phyloP scores from a whole-genome alignment of 2,329 filamentous ascomycete species.

The Botrytis aclada region DNA sequence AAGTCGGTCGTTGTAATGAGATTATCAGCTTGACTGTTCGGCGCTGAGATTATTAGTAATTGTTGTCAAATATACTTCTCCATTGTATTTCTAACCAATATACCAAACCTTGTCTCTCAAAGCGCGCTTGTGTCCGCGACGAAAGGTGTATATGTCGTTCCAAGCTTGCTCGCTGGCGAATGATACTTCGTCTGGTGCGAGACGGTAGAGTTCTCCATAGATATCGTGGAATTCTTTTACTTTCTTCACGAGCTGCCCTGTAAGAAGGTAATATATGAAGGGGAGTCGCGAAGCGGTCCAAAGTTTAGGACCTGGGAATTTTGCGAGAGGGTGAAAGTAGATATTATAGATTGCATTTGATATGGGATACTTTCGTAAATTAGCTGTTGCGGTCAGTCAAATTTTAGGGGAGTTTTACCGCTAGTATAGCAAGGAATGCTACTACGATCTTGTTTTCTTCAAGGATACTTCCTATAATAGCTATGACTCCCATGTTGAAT shows the following conservation, averaged over 20 bases:
- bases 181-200: background rate
- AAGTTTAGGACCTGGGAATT: background rate
- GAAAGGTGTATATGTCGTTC: background rate
- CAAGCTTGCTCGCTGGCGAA: background rate
- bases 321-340: background rate
- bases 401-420: background rate
- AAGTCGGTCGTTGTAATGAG: background rate
- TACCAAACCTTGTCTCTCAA: background rate
- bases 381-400: background rate
- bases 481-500: background rate
- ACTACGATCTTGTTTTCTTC: background rate
- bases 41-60: background rate
- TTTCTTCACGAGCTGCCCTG: background rate
- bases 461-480: background rate
- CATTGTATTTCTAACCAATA: background rate
- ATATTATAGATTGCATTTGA: background rate
- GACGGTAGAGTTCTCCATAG: background rate
- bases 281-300: background rate
- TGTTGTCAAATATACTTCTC: background rate
- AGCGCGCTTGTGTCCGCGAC: background rate
- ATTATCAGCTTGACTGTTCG: background rate
- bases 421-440: background rate
- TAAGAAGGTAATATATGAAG: constrained; percentile 2
- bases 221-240: background rate
- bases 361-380: background rate